phyloP scores from a whole-genome alignment of 2,329 filamentous ascomycete genomes.

The Arthrobotrys iridis region DNA sequence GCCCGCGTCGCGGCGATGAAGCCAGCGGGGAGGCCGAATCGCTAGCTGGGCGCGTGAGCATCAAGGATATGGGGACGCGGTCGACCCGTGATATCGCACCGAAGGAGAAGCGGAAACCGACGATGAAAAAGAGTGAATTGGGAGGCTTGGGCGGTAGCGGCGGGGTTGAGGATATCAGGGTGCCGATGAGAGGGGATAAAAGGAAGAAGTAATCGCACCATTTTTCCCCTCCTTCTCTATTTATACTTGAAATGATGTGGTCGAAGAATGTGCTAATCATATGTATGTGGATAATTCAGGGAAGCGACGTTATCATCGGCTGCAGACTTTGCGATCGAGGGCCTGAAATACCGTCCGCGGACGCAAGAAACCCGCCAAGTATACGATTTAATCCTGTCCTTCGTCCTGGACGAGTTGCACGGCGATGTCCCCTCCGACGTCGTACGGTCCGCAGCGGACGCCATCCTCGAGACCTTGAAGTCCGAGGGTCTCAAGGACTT shows the following conservation, averaged over 20 bases:
- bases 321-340: slow-evolving; percentile 86
- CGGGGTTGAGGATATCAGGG: slow-evolving; percentile 71
- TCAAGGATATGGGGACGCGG: slow-evolving; percentile 91
- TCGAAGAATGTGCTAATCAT: slow-evolving; percentile 20
- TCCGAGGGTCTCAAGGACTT: slow-evolving; percentile 96
- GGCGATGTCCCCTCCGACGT: slow-evolving; percentile 94
- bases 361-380: slow-evolving; percentile 91
- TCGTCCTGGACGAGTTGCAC: slow-evolving; percentile 80
- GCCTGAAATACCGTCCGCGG: slow-evolving; percentile 87
- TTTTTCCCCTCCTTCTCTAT: too few species aligned
- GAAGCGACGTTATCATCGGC: slow-evolving; percentile 67
- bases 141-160: slow-evolving; percentile 65
- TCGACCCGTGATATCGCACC: slow-evolving; percentile 82
- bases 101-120: slow-evolving; percentile 74
- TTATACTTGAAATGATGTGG: neutral
- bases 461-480: slow-evolving; percentile 88
- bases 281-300: slow-evolving; percentile 23
- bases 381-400: slow-evolving; percentile 92
- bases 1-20: slow-evolving; percentile 87
- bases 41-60: slow-evolving; percentile 89
- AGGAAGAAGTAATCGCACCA: slow-evolving; percentile 54
- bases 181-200: slow-evolving; percentile 55
- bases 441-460: slow-evolving; percentile 92
- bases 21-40: slow-evolving; percentile 97
- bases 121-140: slow-evolving; percentile 67